Base-by-base conservation (phyloP, 2,329 filamentous ascomycete species). In the Gliomastix tumulicola region DNA sequence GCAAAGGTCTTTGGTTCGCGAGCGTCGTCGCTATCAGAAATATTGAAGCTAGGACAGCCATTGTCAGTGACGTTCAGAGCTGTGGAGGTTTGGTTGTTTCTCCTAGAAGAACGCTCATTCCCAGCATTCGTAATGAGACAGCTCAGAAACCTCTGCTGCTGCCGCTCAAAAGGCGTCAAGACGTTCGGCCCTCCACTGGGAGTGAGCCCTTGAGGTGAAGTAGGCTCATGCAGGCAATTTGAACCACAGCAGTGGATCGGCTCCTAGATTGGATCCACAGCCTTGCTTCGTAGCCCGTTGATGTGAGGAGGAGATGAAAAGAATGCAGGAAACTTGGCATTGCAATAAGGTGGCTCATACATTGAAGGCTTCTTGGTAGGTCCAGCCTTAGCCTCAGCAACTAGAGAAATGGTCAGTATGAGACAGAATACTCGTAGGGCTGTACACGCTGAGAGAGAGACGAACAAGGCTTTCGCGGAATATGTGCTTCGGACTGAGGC, bases 11-110 rank as follows among this genome's bases (percentile, higher is more conserved):
- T 54, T 23, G 51, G 55, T 16, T 57, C 50, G n/a, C 60, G 49
- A 36, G 59, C 59, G 28, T 69, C 62, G 38, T 68, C 58, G 41
- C 66, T 57, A 39, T 64, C 44, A 23, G 65, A 51, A 38, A 77
- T 66, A 33, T 57, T 64, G 49, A 79, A 79, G 57, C 75, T 80
- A 59, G 48, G 42, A 28, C 46, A 46, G 40, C 37, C 40, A 40
- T 44, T 46, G 57, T 70, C 43, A 67, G 61, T 53, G 47, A 28
- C 22, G 13, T 21, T 34, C 23, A n/a, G 16, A 22, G 31, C 8
- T 33, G 32, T 30, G 7, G 35, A 35, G 20, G 36, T 40, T n/a
- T n/a, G n/a, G n/a, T n/a, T n/a, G n/a, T n/a, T n/a, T n/a, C n/a
- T n/a, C n/a, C n/a, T n/a, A n/a, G n/a, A n/a, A n/a, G n/a, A n/a